phyloP scores from a whole-genome alignment of 225 moss, liverwort and hornwort species.

The Asterella californica region DNA sequence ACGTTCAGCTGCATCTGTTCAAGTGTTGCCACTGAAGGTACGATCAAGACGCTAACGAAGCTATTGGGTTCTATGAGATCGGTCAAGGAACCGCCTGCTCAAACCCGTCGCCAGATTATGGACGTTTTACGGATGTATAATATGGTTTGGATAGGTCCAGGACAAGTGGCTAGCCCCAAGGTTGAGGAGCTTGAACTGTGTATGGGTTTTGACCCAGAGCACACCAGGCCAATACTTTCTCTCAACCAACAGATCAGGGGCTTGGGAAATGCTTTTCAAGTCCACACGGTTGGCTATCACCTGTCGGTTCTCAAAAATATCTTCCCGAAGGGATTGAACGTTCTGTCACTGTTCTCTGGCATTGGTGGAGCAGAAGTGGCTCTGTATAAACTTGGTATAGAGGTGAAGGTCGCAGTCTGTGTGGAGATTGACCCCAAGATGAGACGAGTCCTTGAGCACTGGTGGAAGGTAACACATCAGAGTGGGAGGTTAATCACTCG shows the following conservation, averaged over 20 bases:
- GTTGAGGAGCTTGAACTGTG: conserved; percentile 37
- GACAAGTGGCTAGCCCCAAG: conserved; percentile 29
- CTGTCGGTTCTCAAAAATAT: conserved; percentile 67
- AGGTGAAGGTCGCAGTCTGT: conserved; percentile 67
- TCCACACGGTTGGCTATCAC: conserved; percentile 75
- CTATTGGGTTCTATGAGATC: background rate
- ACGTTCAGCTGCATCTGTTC: conserved; percentile 55
- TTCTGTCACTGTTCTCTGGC: conserved; percentile 78
- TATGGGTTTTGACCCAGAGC: conserved; percentile 67
- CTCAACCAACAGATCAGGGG: conserved; percentile 50
- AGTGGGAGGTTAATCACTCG: conserved; percentile 48
- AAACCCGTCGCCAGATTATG: background rate
- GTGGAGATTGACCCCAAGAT: conserved; percentile 67
- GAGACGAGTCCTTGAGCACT: conserved; percentile 55
- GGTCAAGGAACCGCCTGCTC: conserved; percentile 2
- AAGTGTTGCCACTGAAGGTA: background rate
- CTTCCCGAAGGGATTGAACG: conserved; percentile 60
- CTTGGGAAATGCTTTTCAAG: conserved; percentile 81
- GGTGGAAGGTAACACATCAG: conserved; percentile 74
- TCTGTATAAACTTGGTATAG: conserved; percentile 65
- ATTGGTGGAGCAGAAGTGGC: conserved; percentile 95
- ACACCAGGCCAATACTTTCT: conserved; percentile 45
- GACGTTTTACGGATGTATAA: conserved; percentile 20
- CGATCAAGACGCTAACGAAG: conserved; percentile 41
- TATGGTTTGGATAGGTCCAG: conserved; percentile 43